These are phyloP conservation scores for Protomyces lactucae-debilis DNA, from an alignment of 1,139 yeast species.

Conservation along the genomic window DNA sequence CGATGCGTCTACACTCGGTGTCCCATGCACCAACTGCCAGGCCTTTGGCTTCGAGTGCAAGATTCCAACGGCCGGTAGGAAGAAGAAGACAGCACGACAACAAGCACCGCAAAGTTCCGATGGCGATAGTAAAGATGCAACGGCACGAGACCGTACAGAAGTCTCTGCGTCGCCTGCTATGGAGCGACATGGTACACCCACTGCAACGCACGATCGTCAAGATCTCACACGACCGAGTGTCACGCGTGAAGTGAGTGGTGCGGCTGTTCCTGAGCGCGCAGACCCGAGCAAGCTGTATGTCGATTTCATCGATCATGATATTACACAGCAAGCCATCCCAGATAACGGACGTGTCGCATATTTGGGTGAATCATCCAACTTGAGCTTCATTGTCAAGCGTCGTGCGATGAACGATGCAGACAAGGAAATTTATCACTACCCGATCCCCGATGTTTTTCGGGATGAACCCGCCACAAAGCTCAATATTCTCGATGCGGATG, in stretches of 20 bases:
- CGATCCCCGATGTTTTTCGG: slow-evolving; percentile 38
- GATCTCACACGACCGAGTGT: neutral
- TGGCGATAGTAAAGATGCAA: neutral
- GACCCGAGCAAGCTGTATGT: slow-evolving; percentile 15
- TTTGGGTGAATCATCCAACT: slow-evolving; percentile 39
- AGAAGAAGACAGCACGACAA: slow-evolving; percentile 1
- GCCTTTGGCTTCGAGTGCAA: slow-evolving; percentile 27
- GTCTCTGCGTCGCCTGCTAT: neutral
- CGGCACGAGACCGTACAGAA: neutral
- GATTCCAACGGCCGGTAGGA: slow-evolving; percentile 13
- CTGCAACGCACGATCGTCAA: neutral
- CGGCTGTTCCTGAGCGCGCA: neutral
- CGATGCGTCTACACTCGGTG: slow-evolving; percentile 25
- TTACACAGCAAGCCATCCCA: slow-evolving; percentile 15
- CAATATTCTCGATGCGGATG: slow-evolving; percentile 54
- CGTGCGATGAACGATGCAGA: slow-evolving; percentile 34
- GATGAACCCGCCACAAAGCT: slow-evolving; percentile 35
- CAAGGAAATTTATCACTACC: slow-evolving; percentile 39
- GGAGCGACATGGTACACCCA: neutral
- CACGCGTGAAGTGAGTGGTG: neutral
- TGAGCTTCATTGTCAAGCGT: slow-evolving; percentile 39
- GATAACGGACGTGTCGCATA: slow-evolving; percentile 24
- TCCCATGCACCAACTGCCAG: slow-evolving; percentile 27
- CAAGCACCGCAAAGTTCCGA: neutral
- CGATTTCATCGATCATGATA: slow-evolving; percentile 5